These are phyloP conservation scores for Tricholoma sp. DNA, from an alignment of 768 basidiomycete species.

Conservation along the genomic window DNA sequence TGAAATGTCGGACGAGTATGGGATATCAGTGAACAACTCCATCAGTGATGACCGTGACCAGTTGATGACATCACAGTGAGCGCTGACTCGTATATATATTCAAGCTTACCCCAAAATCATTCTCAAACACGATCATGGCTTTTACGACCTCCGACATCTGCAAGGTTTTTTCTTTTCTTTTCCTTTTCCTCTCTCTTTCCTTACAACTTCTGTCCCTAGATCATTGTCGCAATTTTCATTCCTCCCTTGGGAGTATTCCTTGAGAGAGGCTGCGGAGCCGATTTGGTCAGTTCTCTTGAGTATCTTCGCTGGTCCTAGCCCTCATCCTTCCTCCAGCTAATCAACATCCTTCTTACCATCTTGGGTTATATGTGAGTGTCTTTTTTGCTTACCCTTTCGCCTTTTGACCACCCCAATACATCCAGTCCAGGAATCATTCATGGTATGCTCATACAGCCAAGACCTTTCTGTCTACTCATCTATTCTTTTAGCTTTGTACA, in stretches of 20 bases:
- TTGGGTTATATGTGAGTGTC: slow-evolving; percentile 69
- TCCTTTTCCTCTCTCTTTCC: background rate
- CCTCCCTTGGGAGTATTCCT: slow-evolving; percentile 88
- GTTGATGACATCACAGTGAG: slow-evolving; percentile 14
- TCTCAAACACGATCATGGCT: slow-evolving; percentile 41
- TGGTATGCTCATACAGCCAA: slow-evolving; percentile 28
- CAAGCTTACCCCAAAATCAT: background rate
- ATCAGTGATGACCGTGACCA: slow-evolving; percentile 4
- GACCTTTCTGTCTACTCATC: slow-evolving; percentile 9
- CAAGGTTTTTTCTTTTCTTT: slow-evolving; percentile 55
- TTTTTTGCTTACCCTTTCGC: background rate
- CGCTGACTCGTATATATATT: background rate
- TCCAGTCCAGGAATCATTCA: slow-evolving; percentile 75
- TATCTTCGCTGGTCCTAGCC: slow-evolving; percentile 6
- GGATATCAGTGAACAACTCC: slow-evolving; percentile 29
- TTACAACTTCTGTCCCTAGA: slow-evolving; percentile 25
- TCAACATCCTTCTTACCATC: slow-evolving; percentile 78
- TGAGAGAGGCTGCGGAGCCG: slow-evolving; percentile 77
- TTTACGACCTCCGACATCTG: slow-evolving; percentile 71
- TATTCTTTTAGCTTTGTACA: slow-evolving; percentile 59
- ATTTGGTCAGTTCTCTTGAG: slow-evolving; percentile 37
- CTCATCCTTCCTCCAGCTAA: slow-evolving; percentile 28
- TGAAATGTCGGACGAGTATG: slow-evolving; percentile 31
- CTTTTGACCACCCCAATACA: background rate
- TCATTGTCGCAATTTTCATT: slow-evolving; percentile 58